Percentiles rank a stretch among this genome's conserved stretches.
Evolutionary conservation across 768 basidiomycete species (phyloP).

Genomic region (Russula virescens): DNA sequence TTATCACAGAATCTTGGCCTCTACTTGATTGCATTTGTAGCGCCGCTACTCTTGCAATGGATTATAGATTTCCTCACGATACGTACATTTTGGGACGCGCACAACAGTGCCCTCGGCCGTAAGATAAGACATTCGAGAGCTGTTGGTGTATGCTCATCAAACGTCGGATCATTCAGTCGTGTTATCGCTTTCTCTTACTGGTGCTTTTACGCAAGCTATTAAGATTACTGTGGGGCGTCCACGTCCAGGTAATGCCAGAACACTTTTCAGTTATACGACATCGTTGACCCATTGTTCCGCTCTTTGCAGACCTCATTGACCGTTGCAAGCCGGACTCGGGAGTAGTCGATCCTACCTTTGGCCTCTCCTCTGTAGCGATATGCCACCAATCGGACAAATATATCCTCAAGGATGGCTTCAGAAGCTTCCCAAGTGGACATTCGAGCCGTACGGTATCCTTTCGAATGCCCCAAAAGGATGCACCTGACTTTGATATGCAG

Average conservation of each 20-base stretch:
- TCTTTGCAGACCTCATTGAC: constrained; percentile 48
- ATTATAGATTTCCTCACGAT: constrained; percentile 65
- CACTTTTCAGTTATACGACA: not conserved
- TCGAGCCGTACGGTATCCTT: constrained; percentile 60
- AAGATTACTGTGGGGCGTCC: constrained; percentile 90
- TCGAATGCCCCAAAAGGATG: not conserved
- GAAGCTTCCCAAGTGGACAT: constrained; percentile 91
- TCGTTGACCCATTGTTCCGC: not conserved
- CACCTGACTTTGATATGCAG: constrained; percentile 34
- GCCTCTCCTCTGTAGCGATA: constrained; percentile 66
- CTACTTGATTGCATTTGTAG: constrained; percentile 43
- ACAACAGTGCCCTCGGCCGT: constrained; percentile 55
- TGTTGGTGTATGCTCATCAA: constrained; percentile 6
- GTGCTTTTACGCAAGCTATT: constrained; percentile 73
- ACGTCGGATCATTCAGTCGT: constrained; percentile 44
- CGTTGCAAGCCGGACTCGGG: constrained; percentile 67
- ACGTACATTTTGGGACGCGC: constrained; percentile 86
- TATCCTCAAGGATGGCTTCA: constrained; percentile 76
- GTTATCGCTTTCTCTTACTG: constrained; percentile 70
- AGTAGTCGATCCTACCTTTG: constrained; percentile 61
- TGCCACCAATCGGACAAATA: constrained; percentile 65
- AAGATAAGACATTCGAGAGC: constrained; percentile 20
- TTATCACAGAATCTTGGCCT: constrained; percentile 25
- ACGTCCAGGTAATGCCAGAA: constrained; percentile 55
- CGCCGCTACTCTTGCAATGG: constrained; percentile 66